Percentiles rank a stretch among this genome's conserved stretches.
Evolutionary conservation across 208 protist genomes (phyloP).

Genomic region (Leishmania braziliensis): DNA sequence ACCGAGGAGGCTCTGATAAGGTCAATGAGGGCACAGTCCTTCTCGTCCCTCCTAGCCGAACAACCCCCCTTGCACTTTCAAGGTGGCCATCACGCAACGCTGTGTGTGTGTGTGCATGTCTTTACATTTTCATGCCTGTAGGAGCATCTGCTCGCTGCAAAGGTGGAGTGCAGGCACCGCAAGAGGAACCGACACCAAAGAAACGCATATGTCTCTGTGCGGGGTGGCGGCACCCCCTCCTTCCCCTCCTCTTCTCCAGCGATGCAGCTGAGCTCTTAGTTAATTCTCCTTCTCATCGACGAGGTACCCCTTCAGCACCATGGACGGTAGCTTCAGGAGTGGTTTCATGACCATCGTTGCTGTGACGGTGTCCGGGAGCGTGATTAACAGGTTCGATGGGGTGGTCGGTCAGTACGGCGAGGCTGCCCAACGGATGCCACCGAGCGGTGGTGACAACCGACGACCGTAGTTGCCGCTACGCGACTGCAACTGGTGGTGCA

Average conservation of each 20-base stretch:
- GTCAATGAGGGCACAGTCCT: neutral
- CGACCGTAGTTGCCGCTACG: neutral
- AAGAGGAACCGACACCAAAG: neutral
- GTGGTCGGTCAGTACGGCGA: neutral
- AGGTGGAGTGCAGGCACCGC: neutral
- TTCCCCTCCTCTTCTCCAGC: neutral
- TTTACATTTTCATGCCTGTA: too few relatives aligned
- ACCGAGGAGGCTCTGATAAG: neutral
- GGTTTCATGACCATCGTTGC: neutral
- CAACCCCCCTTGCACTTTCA: neutral
- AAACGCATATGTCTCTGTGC: neutral
- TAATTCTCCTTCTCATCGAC: neutral
- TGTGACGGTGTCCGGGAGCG: neutral
- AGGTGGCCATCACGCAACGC: neutral
- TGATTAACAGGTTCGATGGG: neutral
- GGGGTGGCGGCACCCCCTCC: neutral
- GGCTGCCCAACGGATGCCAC: neutral
- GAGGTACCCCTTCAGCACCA: neutral
- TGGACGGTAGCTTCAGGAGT: neutral
- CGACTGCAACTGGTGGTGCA: neutral
- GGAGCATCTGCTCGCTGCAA: too few relatives aligned
- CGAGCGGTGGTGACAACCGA: neutral
- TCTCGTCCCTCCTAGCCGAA: neutral
- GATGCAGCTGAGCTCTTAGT: neutral
- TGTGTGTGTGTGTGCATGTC: neutral